phyloP scores from a whole-genome alignment of 768 basidiomycete species.

The Strobilomyces dryophilus region DNA sequence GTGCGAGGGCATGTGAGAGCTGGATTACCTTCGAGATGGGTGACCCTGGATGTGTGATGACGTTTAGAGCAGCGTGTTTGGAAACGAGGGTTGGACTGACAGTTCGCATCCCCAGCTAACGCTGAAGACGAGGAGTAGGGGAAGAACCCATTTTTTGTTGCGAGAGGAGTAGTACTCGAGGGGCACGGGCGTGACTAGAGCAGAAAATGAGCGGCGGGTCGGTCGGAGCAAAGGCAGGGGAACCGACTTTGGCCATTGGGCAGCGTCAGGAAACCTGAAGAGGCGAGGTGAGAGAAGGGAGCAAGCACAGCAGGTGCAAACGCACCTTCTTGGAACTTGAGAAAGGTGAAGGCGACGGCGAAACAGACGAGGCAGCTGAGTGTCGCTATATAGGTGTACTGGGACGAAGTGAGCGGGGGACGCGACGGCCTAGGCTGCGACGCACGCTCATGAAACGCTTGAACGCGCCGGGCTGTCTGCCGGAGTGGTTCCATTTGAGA shows the following conservation, averaged over 20 bases:
- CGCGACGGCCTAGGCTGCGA: constrained; percentile 7
- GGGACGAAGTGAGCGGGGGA: constrained; percentile 20
- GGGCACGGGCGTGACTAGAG: constrained; percentile 55
- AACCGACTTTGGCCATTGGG: constrained; percentile 11
- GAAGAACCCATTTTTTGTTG: constrained; percentile 56
- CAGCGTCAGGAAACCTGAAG: constrained; percentile 15
- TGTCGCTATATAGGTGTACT: constrained; percentile 77
- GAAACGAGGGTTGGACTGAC: constrained; percentile 33
- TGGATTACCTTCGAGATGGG: constrained; percentile 71
- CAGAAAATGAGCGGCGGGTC: constrained; percentile 4
- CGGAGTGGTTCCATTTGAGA: constrained; percentile 61
- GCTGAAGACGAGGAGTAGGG: constrained; percentile 68
- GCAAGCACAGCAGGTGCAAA: neutral
- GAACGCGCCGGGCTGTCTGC: constrained; percentile 79
- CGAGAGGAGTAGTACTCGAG: constrained; percentile 43
- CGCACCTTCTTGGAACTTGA: constrained; percentile 75
- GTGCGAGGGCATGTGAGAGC: neutral
- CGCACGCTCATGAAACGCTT: constrained; percentile 86
- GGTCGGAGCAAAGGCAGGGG: neutral
- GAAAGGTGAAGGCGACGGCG: constrained; percentile 51
- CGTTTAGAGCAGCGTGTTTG: constrained; percentile 2
- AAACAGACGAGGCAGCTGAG: constrained; percentile 65
- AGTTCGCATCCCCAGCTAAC: constrained; percentile 74
- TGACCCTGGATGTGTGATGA: constrained; percentile 43
- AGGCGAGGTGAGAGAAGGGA: neutral